Percentiles rank a stretch among this genome's conserved stretches.
phyloP scores from a whole-genome alignment of 805 yeast species.

The Candida yuanshanica region DNA sequence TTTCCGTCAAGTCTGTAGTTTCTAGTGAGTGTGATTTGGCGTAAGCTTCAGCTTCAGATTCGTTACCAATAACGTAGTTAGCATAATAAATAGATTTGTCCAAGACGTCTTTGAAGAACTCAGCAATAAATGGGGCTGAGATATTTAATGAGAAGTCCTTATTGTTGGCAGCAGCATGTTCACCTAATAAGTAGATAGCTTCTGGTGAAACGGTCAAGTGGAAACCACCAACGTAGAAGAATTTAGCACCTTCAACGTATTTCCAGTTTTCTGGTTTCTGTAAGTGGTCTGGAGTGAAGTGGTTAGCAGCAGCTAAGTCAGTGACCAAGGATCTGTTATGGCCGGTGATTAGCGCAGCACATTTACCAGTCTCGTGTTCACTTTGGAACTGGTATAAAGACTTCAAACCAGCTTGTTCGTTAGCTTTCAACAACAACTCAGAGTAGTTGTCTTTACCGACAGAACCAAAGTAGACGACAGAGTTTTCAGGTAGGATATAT shows the following conservation, averaged over 20 bases:
- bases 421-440: constrained; percentile 75
- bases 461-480: constrained; percentile 92
- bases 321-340: constrained; percentile 90
- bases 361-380: constrained; percentile 85
- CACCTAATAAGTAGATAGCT: constrained; percentile 83
- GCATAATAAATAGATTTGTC: constrained; percentile 78
- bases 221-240: constrained; percentile 96
- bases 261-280: constrained; percentile 88
- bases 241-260: constrained; percentile 71
- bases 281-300: constrained; percentile 85
- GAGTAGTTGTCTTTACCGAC: constrained; percentile 92
- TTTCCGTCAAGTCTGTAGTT: constrained; percentile 54
- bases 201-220: constrained; percentile 97
- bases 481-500: constrained; percentile 70
- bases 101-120: constrained; percentile 89
- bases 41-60: constrained; percentile 92
- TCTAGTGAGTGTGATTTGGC: constrained; percentile 77
- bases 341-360: constrained; percentile 93
- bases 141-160: constrained; percentile 79
- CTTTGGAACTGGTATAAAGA: constrained; percentile 80
- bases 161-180: constrained; percentile 82
- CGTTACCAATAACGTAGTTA: constrained; percentile 91
- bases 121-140: constrained; percentile 95
- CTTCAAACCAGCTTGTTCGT: constrained; percentile 79
- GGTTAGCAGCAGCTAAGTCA: constrained; percentile 97